Evolutionary conservation across 768 basidiomycete species (phyloP), one percentile per base, ranked within the genome.

Genomic region (Coprinellus micaceus): DNA sequence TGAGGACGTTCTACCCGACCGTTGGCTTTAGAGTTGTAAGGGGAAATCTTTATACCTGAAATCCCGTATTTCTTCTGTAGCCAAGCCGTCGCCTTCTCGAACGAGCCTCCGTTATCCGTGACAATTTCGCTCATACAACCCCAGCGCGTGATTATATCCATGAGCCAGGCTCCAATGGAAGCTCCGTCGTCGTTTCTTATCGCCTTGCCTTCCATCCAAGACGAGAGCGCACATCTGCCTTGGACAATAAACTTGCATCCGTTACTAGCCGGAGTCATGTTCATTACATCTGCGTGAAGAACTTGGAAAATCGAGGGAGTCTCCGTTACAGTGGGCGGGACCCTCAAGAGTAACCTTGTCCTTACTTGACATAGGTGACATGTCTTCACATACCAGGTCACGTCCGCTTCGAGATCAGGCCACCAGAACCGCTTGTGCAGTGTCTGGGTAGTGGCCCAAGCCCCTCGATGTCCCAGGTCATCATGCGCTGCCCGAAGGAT

Each of bases 71-170:
- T 65, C 36, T 33, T 33, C n/a, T 33, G 33, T 13, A 33, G 33
- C 33, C 33, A 33, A 33, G 33, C 33, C 6, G 33, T 33, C 33
- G 33, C 33, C 13, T 13, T 33, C 33, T 33, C 33, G 33, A 33
- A 33, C 7, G 33, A 33, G 7, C 33, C 15, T 33, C 33, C 33
- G 33, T 33, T 33, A 13, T 33, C 33, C 33, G 33, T 33, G 6
- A 79, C 67, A n/a, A 80, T 73, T 24, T 72, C 63, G 0, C 12
- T 21, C 0, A 76, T 19, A 13, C 69, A 64, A 1, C 76, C 77
- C 77, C 76, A 79, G 30, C 67, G 21, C 44, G 67, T 71, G 0
- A 73, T 58, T 4, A 74, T 66, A 13, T 75, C 68, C 10, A 64
- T 66, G 0, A 69, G 33, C 63, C 64, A 73, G 2, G 50, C 43